These are phyloP conservation scores for Symbiodinium natans DNA, from an alignment of 73 alveolate species.

Conservation along the genomic window DNA sequence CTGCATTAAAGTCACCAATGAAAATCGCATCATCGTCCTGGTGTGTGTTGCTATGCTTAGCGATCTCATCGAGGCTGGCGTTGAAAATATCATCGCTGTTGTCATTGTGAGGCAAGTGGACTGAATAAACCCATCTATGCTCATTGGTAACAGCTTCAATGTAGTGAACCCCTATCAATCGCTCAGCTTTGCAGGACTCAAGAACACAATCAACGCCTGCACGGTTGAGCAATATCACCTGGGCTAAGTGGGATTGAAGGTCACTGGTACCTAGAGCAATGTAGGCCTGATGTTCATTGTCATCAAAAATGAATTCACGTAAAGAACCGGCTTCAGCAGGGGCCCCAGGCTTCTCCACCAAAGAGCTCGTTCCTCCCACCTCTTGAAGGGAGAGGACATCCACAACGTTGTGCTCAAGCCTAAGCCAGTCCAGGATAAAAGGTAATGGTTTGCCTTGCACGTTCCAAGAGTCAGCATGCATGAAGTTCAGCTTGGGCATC, in stretches of 20 bases:
- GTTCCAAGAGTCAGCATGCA: too few species aligned
- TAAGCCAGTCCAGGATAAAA: too few species aligned
- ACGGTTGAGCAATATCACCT: background rate
- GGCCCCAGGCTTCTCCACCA: too few species aligned
- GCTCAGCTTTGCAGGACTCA: background rate
- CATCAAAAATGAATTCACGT: background rate
- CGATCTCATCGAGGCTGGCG: background rate
- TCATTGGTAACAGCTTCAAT: background rate
- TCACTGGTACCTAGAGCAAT: background rate
- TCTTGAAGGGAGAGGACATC: too few species aligned
- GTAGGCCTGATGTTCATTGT: background rate
- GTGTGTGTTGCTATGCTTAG: background rate
- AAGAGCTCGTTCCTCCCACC: too few species aligned
- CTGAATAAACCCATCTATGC: background rate
- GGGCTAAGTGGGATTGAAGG: background rate
- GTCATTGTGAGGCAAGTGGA: background rate
- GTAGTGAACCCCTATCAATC: background rate
- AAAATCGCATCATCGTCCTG: background rate
- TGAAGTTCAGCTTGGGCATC: too few species aligned
- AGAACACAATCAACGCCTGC: background rate
- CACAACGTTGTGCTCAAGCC: too few species aligned
- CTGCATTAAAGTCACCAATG: background rate
- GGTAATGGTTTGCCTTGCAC: too few species aligned
- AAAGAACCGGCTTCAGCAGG: too few species aligned
- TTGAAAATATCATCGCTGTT: background rate